phyloP scores from a whole-genome alignment of 352 stramenopile genomes.

The Phytopythium ostracodes region DNA sequence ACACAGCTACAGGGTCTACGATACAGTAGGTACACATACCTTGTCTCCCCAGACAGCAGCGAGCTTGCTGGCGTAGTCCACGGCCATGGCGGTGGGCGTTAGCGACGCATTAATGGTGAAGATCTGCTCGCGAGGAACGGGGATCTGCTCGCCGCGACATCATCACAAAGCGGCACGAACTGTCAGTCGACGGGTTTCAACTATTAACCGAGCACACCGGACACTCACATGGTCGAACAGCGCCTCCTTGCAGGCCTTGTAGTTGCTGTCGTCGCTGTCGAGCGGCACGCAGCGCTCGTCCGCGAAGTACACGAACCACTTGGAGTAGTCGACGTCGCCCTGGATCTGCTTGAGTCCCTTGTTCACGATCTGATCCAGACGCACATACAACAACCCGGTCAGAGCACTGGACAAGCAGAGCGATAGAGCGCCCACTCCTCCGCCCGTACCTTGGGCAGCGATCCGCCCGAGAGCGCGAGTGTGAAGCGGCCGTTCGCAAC shows the following conservation, averaged over 20 bases:
- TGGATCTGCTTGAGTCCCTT: slow-evolving; percentile 76
- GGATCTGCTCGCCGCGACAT: slow-evolving; percentile 32
- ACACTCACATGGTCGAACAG: slow-evolving; percentile 83
- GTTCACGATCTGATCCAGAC: slow-evolving; percentile 58
- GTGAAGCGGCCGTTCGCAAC: slow-evolving; percentile 60
- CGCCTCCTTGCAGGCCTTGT: slow-evolving; percentile 87
- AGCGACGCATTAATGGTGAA: slow-evolving; percentile 89
- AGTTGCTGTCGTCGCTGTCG: slow-evolving; percentile 94
- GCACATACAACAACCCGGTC: not conserved
- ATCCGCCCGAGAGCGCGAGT: slow-evolving; percentile 85
- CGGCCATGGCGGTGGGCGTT: slow-evolving; percentile 54
- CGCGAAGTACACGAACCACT: slow-evolving; percentile 97
- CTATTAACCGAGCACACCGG: not conserved
- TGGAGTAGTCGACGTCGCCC: slow-evolving; percentile 88
- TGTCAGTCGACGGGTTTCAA: not conserved
- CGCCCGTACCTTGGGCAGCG: slow-evolving; percentile 61
- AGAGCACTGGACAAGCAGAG: not conserved
- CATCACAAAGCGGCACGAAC: slow-evolving; percentile 1
- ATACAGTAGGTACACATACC: slow-evolving; percentile 17
- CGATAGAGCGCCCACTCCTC: not conserved
- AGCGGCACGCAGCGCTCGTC: slow-evolving; percentile 96
- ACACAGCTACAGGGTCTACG: not conserved
- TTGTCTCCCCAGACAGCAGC: slow-evolving; percentile 55
- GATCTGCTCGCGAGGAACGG: slow-evolving; percentile 80
- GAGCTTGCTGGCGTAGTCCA: slow-evolving; percentile 75